Evolutionary conservation across 2,329 filamentous ascomycete species (phyloP).

Genomic region (Stagonosporopsis cucurbitacearum): DNA sequence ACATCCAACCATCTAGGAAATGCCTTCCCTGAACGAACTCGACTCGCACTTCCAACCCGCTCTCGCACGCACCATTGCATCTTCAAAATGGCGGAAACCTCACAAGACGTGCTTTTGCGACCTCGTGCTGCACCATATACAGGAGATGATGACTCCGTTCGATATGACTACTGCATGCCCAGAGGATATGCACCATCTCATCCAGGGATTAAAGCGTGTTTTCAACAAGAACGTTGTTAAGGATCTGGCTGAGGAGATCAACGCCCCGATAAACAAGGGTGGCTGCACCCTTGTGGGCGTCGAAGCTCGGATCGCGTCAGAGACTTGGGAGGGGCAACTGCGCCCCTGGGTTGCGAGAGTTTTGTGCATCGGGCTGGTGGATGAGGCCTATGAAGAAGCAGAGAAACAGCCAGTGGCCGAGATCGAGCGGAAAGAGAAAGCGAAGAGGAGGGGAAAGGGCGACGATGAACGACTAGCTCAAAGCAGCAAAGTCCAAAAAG

Average conservation of each 20-base stretch:
- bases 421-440: background rate
- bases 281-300: background rate
- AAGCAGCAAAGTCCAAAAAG: background rate
- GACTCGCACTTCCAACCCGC: background rate
- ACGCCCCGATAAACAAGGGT: background rate
- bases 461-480: background rate
- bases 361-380: background rate
- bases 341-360: background rate
- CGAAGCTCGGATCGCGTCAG: background rate
- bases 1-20: background rate
- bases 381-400: background rate
- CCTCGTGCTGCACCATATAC: background rate
- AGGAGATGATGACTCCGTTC: background rate
- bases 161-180: background rate
- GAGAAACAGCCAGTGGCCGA: background rate
- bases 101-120: constrained; percentile 1
- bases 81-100: background rate
- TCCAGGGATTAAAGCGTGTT: background rate
- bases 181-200: background rate
- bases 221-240: background rate
- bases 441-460: background rate
- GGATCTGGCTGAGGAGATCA: background rate
- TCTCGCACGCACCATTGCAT: background rate
- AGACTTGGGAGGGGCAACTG: constrained; percentile 1
- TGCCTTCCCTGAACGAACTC: background rate